Conservation (phyloP, 805 yeast species). For the Starmera amethionina region DNA sequence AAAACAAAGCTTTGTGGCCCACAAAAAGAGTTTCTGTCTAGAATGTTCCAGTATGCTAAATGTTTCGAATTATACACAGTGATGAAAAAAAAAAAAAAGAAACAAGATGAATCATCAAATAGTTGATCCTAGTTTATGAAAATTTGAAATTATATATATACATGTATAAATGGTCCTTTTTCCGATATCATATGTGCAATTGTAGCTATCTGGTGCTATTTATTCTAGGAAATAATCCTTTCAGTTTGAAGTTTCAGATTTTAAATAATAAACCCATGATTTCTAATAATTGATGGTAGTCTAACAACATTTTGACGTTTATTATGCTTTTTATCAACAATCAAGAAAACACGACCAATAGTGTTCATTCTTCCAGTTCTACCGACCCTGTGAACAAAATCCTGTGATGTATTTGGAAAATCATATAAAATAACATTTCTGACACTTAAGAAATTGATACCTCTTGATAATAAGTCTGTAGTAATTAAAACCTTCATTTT, state of each 20-base stretch:
- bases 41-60: too few species aligned
- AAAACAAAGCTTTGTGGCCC: conserved; percentile 56
- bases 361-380: conserved; percentile 91
- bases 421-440: conserved; percentile 79
- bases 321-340: conserved; percentile 52
- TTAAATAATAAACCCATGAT: conserved; percentile 1
- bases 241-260: neutral
- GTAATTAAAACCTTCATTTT: conserved; percentile 66
- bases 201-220: neutral
- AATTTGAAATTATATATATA: too few species aligned
- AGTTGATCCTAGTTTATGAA: too few species aligned
- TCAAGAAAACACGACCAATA: conserved; percentile 77
- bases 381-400: conserved; percentile 84
- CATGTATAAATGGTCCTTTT: too few species aligned
- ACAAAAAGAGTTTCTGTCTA: conserved; percentile 12
- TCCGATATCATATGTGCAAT: neutral
- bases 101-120: too few species aligned
- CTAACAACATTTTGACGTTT: conserved; percentile 79
- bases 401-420: conserved; percentile 50
- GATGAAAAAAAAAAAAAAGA: too few species aligned
- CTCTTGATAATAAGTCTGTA: conserved; percentile 85
- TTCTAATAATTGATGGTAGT: conserved; percentile 54
- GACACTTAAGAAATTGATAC: conserved; percentile 75
- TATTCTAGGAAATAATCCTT: neutral
- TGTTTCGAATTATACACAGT: too few species aligned